These are phyloP conservation scores for Amanita muscaria DNA, from an alignment of 768 basidiomycete species.

Conservation along the genomic window DNA sequence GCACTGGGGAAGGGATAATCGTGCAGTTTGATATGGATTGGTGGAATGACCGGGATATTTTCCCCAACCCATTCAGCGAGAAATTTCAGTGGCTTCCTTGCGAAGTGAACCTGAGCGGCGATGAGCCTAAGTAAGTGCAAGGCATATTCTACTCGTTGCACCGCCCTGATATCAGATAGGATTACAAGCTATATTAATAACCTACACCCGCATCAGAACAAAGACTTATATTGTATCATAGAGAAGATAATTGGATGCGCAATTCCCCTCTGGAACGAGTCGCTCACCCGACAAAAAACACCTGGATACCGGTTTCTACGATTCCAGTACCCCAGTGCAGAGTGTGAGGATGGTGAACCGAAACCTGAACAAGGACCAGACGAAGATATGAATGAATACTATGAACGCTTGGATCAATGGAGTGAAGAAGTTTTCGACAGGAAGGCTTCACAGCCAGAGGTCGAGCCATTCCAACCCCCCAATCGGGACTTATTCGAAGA, in stretches of 20 bases:
- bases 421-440: slow-evolving; percentile 1
- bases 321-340: slow-evolving; percentile 11
- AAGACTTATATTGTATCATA: slow-evolving; percentile 16
- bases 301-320: not conserved
- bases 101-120: slow-evolving; percentile 6
- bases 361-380: slow-evolving; percentile 7
- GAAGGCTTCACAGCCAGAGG: slow-evolving; percentile 11
- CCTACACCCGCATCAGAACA: slow-evolving; percentile 19
- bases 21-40: too few species aligned
- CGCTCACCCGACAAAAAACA: slow-evolving; percentile 14
- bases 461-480: slow-evolving; percentile 11
- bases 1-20: not conserved
- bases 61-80: slow-evolving; percentile 5
- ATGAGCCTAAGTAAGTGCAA: slow-evolving; percentile 3
- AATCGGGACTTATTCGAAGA: not conserved
- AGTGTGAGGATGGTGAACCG: slow-evolving; percentile 7
- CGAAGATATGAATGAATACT: slow-evolving; percentile 9
- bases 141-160: not conserved
- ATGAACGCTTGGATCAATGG: slow-evolving; percentile 10
- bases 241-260: slow-evolving; percentile 16
- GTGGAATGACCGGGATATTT: too few species aligned
- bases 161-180: not conserved
- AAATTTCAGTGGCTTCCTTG: slow-evolving; percentile 10
- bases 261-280: slow-evolving; percentile 20
- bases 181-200: slow-evolving; percentile 29